Conservation (phyloP, 2,329 filamentous ascomycete species). For the Hymenoscyphus fraxineus region DNA sequence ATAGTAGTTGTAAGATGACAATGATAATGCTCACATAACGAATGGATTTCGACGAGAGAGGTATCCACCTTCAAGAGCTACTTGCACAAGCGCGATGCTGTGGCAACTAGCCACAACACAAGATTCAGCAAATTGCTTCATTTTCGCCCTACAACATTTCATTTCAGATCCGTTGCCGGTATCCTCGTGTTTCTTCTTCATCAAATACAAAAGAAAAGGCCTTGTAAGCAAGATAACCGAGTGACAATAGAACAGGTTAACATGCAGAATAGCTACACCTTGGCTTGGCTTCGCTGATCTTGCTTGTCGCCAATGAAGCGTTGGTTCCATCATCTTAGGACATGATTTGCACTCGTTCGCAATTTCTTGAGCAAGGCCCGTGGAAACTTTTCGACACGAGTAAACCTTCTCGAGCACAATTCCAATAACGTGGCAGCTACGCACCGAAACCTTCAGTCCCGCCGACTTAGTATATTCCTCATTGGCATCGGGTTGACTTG, state of each 20-base stretch:
- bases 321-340: slow-evolving; percentile 45
- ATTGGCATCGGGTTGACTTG: slow-evolving; percentile 19
- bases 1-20: background rate
- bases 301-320: slow-evolving; percentile 50
- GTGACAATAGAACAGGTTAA: slow-evolving; percentile 59
- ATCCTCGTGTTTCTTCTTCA: slow-evolving; percentile 43
- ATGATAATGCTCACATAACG: slow-evolving; percentile 45
- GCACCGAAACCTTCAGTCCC: slow-evolving; percentile 53
- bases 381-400: slow-evolving; percentile 55
- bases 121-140: slow-evolving; percentile 47
- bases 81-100: slow-evolving; percentile 46
- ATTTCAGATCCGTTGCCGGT: slow-evolving; percentile 28
- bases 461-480: slow-evolving; percentile 32
- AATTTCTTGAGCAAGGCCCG: slow-evolving; percentile 54
- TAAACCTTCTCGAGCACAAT: slow-evolving; percentile 57
- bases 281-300: slow-evolving; percentile 43
- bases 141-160: slow-evolving; percentile 34
- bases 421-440: slow-evolving; percentile 55
- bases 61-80: slow-evolving; percentile 42
- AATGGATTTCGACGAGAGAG: slow-evolving; percentile 53
- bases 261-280: slow-evolving; percentile 57
- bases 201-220: slow-evolving; percentile 59
- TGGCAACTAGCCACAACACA: slow-evolving; percentile 50
- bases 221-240: slow-evolving; percentile 60
- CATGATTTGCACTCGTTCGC: slow-evolving; percentile 50